Evolutionary conservation across 148 eudicot species (phyloP).

Genomic region (Simmondsia chinensis): DNA sequence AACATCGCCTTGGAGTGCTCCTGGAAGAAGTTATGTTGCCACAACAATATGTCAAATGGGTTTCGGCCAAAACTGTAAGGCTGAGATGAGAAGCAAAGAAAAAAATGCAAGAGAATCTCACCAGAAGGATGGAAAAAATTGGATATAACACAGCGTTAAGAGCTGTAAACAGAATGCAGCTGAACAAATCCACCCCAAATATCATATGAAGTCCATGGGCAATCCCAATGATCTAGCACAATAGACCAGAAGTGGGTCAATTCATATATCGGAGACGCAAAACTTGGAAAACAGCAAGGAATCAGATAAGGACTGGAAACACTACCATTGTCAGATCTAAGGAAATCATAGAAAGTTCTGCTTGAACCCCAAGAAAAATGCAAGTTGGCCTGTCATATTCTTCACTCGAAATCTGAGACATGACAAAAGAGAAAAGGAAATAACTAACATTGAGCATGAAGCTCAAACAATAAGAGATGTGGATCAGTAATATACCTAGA

Average conservation of each 20-base stretch:
- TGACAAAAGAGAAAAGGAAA: slow-evolving; percentile 9
- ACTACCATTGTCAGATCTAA: slow-evolving; percentile 90
- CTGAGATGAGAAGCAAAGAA: background rate
- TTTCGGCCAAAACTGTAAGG: background rate
- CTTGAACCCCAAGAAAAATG: slow-evolving; percentile 63
- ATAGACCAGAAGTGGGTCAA: no score
- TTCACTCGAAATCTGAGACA: slow-evolving; percentile 58
- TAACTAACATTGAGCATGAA: background rate
- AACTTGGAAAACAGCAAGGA: no score
- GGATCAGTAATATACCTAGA: no score
- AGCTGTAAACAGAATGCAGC: slow-evolving; percentile 58
- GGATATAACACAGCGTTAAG: slow-evolving; percentile 58
- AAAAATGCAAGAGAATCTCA: slow-evolving; percentile 19
- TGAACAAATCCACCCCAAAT: slow-evolving; percentile 62
- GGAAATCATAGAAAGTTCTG: slow-evolving; percentile 62
- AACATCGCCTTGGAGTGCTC: slow-evolving; percentile 51
- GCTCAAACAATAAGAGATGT: no score
- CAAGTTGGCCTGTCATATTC: slow-evolving; percentile 64
- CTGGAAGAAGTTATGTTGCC: slow-evolving; percentile 22
- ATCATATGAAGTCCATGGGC: slow-evolving; percentile 72
- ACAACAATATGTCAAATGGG: background rate
- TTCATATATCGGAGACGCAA: no score
- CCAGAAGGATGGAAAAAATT: slow-evolving; percentile 55
- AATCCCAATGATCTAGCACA: slow-evolving; percentile 73
- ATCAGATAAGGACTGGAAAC: no score